Evolutionary conservation across 306 rosid genomes (phyloP).

Genomic region (Vachellia pachyceras): DNA sequence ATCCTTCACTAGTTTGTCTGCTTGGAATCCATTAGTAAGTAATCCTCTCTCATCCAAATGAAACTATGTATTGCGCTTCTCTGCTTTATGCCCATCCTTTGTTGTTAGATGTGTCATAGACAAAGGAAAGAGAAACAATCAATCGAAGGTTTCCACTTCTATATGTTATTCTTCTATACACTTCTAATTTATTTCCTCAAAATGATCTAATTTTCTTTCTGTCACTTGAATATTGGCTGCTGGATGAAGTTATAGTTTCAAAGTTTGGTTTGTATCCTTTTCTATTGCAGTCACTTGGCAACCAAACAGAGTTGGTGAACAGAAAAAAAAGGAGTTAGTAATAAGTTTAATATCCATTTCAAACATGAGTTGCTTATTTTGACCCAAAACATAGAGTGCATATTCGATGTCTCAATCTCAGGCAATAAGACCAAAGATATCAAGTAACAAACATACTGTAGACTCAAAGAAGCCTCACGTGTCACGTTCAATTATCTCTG

Average conservation of each 20-base stretch:
- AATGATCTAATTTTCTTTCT: slow-evolving; percentile 19
- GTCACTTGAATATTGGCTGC: slow-evolving; percentile 4
- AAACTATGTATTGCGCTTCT: slow-evolving; percentile 17
- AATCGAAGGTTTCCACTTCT: background rate
- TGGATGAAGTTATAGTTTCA: slow-evolving; percentile 40
- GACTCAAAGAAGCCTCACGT: background rate
- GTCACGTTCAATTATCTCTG: slow-evolving; percentile 9
- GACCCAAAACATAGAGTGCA: slow-evolving; percentile 42
- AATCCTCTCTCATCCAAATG: background rate
- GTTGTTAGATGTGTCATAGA: slow-evolving; percentile 5
- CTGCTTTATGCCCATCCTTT: background rate
- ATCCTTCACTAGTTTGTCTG: slow-evolving; percentile 33
- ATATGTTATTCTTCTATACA: slow-evolving; percentile 10
- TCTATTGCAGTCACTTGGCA: slow-evolving; percentile 25
- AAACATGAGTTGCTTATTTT: slow-evolving; percentile 57
- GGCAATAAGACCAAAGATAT: slow-evolving; percentile 13
- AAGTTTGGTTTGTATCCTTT: slow-evolving; percentile 44
- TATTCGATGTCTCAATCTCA: slow-evolving; percentile 29
- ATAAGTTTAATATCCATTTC: slow-evolving; percentile 42
- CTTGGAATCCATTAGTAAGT: slow-evolving; percentile 43
- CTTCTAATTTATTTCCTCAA: slow-evolving; percentile 7
- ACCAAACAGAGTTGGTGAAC: slow-evolving; percentile 52
- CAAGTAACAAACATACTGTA: background rate
- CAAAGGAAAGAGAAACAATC: background rate
- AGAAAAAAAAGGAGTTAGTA: slow-evolving; percentile 27